A percentile compares a stretch with the other conserved stretches of the same genome.
Evolutionary conservation across 2,329 filamentous ascomycete species (phyloP).

Genomic region (Aspergillus pseudonomiae): DNA sequence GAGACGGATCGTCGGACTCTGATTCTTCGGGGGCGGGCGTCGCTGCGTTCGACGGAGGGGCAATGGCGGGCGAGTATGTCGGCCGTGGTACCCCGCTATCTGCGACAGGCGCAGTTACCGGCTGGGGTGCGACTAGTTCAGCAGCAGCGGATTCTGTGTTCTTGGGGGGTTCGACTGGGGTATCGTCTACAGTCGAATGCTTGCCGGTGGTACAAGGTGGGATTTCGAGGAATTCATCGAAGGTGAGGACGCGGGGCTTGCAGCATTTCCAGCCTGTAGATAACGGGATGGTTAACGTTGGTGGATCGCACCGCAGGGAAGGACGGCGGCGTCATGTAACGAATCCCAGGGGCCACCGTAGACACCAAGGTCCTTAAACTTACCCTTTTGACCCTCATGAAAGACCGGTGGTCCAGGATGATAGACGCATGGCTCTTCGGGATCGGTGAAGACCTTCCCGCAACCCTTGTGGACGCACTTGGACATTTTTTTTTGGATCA

Average conservation of each 20-base stretch:
- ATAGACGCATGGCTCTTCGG: conserved; percentile 82
- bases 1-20: conserved; percentile 80
- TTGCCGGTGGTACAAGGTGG: conserved; percentile 89
- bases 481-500: conserved; percentile 37
- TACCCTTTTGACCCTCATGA: conserved; percentile 98
- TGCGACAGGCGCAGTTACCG: conserved; percentile 21
- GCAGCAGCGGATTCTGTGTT: conserved; percentile 18
- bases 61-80: conserved; percentile 30
- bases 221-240: conserved; percentile 96
- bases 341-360: conserved; percentile 16
- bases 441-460: conserved; percentile 81
- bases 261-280: conserved; percentile 93
- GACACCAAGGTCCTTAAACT: conserved; percentile 37
- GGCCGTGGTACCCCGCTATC: conserved; percentile 22
- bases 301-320: neutral
- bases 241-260: conserved; percentile 93
- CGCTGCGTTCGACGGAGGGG: conserved; percentile 34
- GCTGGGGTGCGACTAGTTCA: neutral
- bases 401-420: conserved; percentile 94
- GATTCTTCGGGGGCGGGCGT: conserved; percentile 62
- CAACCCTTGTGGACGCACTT: conserved; percentile 98
- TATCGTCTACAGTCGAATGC: conserved; percentile 85
- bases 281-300: conserved; percentile 4
- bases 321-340: neutral
- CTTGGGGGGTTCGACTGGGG: conserved; percentile 54